Base-by-base conservation (phyloP, 108 stramenopile species). In the Discostella stelligeroides region DNA sequence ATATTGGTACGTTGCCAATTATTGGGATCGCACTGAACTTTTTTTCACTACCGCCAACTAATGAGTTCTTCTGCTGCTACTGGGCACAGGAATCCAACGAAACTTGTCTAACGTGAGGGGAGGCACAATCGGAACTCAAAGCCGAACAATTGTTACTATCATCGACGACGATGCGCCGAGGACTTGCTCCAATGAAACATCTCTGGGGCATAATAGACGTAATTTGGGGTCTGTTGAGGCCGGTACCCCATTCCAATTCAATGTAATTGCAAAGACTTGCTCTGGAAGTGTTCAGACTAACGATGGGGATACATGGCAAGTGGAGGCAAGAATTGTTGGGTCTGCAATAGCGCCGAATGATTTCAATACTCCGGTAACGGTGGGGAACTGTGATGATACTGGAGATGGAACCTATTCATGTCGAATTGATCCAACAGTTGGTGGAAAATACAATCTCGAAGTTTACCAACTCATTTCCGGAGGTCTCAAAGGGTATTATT, bases 91-190 rank as follows among this genome's bases (percentile, higher is more conserved):
- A 78, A 63, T 37, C 20, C 34, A 76, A 80, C 34, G 77, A 72
- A 49, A 80, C 30, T 60, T 81, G 34, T 60, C 58, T 12, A 75
- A 71, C 25, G 73, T 78, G 13, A 66, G 43, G 45, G 81, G 76
- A 50, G 42, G 62, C 8, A 69, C 66, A 37, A 63, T 87, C 21
- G 86, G 83, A 24, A 73, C 81, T 14, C 83, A 84, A 50, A 60
- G 60, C 17, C 30, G 78, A 28, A 79, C 84, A 0, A 76, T 70
- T 53, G 73, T 87, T 4, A 84, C 81, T 11, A 83, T 87, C 25
- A 66, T 87, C 24, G 86, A 87, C 43, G 84, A 87, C 56, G 86
- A 87, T 54, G 27, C 11, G 20, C 39, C 79, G 0, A 48, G 25
- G 38, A 70, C 68, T 13, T 77, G 76, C 42, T 63, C 75, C 11